These are phyloP conservation scores for Candolleomyces aberdarensis DNA, from an alignment of 768 basidiomycete species.

Conservation along the genomic window DNA sequence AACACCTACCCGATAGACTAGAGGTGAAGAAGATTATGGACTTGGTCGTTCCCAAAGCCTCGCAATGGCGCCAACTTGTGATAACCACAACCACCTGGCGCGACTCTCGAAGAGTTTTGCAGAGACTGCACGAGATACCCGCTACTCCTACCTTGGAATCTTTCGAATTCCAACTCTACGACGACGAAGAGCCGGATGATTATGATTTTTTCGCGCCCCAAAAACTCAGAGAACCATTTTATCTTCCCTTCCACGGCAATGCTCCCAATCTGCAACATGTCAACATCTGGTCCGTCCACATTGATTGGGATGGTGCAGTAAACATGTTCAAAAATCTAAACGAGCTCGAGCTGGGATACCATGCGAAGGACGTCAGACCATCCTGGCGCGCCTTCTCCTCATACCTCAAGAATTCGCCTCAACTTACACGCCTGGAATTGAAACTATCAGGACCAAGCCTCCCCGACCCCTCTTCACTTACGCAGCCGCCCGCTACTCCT, in stretches of 20 bases:
- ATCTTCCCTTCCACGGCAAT: slow-evolving; percentile 49
- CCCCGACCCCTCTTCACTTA: slow-evolving; percentile 9
- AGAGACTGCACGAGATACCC: slow-evolving; percentile 37
- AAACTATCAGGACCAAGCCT: slow-evolving; percentile 53
- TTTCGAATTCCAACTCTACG: slow-evolving; percentile 55
- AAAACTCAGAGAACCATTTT: slow-evolving; percentile 30
- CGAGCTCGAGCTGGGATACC: slow-evolving; percentile 60
- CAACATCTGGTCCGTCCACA: slow-evolving; percentile 66
- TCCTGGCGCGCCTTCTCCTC: slow-evolving; percentile 48
- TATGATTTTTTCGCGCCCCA: slow-evolving; percentile 36
- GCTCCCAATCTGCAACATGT: slow-evolving; percentile 49
- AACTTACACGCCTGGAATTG: slow-evolving; percentile 51
- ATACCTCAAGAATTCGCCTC: slow-evolving; percentile 51
- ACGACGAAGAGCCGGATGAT: slow-evolving; percentile 32
- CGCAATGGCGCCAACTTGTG: slow-evolving; percentile 51
- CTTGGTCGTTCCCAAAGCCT: slow-evolving; percentile 48
- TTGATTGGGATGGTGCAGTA: slow-evolving; percentile 56
- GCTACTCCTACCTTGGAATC: slow-evolving; percentile 52
- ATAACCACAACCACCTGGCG: slow-evolving; percentile 43
- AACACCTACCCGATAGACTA: background rate
- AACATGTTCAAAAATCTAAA: slow-evolving; percentile 42
- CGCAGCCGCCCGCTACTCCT: slow-evolving; percentile 5
- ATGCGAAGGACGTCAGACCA: slow-evolving; percentile 61
- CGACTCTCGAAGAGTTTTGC: slow-evolving; percentile 45
- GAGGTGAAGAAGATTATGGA: slow-evolving; percentile 37